phyloP scores from a whole-genome alignment of 169 alveolate species.

The Theileria parva region DNA sequence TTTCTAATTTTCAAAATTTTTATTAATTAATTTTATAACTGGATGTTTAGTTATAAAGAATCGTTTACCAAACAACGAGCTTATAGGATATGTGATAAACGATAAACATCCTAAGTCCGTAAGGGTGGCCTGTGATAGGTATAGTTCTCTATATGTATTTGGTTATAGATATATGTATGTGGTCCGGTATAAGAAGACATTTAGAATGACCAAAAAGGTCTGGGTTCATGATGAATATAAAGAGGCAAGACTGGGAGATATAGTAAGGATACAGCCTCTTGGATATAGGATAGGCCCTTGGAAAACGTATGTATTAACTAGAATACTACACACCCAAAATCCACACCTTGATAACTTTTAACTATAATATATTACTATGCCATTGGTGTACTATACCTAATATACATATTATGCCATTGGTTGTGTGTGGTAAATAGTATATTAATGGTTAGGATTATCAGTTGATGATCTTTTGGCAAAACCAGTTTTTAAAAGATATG shows the following conservation, averaged over 20 bases:
- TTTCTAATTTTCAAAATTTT: neutral
- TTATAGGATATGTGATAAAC: constrained; percentile 87
- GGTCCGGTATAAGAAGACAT: constrained; percentile 86
- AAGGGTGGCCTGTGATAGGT: constrained; percentile 88
- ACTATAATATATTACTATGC: neutral
- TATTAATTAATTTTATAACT: neutral
- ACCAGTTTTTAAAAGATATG: constrained; percentile 65
- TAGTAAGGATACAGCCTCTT: constrained; percentile 89
- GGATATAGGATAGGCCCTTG: constrained; percentile 84
- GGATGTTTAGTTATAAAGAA: constrained; percentile 75
- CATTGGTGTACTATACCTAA: neutral
- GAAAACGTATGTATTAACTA: constrained; percentile 77
- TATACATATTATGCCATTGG: neutral
- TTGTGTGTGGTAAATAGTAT: neutral
- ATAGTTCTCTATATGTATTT: neutral
- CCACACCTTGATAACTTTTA: constrained; percentile 20
- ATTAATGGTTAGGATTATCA: neutral
- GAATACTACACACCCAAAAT: constrained; percentile 71
- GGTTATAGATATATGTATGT: constrained; percentile 83
- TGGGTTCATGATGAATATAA: constrained; percentile 88
- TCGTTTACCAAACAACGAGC: constrained; percentile 83
- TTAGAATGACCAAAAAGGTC: constrained; percentile 85
- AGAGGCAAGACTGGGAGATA: constrained; percentile 85
- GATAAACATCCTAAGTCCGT: constrained; percentile 89
- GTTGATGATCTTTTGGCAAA: constrained; percentile 44